phyloP scores from a whole-genome alignment of 2,329 filamentous ascomycete species.

The Ophidiomyces ophidiicola region DNA sequence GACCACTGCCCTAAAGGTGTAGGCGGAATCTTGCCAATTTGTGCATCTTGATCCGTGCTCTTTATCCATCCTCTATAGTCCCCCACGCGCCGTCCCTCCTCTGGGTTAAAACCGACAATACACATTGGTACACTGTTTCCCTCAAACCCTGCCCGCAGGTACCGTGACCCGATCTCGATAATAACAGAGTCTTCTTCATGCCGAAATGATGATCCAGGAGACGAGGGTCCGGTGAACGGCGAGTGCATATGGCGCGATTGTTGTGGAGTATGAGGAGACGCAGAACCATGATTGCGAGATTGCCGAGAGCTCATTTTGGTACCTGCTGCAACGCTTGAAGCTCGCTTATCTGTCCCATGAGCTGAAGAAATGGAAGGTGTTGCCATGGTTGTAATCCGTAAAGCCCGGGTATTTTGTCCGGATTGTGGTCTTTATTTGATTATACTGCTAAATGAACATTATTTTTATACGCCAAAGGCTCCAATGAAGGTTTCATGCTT shows the following conservation, averaged over 20 bases:
- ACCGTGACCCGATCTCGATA: slow-evolving; percentile 69
- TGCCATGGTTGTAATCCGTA: slow-evolving; percentile 7
- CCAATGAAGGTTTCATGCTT: too few relatives aligned
- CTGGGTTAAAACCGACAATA: slow-evolving; percentile 58
- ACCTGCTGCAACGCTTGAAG: slow-evolving; percentile 16
- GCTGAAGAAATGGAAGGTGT: slow-evolving; percentile 19
- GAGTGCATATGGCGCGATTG: slow-evolving; percentile 39
- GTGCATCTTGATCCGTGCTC: slow-evolving; percentile 39
- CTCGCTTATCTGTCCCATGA: slow-evolving; percentile 20
- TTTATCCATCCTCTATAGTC: slow-evolving; percentile 64
- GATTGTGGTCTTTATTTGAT: too few relatives aligned
- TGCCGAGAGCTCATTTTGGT: slow-evolving; percentile 24
- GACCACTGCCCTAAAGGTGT: slow-evolving; percentile 34
- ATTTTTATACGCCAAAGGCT: too few relatives aligned
- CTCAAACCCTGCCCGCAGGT: slow-evolving; percentile 71
- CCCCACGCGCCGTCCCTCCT: slow-evolving; percentile 62
- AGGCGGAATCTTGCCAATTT: slow-evolving; percentile 19
- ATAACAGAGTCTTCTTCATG: slow-evolving; percentile 76
- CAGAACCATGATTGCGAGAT: slow-evolving; percentile 9
- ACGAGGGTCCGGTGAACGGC: slow-evolving; percentile 44
- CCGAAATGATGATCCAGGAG: slow-evolving; percentile 45
- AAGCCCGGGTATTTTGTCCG: too few relatives aligned
- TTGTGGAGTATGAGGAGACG: slow-evolving; percentile 49
- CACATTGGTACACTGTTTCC: slow-evolving; percentile 67
- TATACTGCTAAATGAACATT: too few relatives aligned